Evolutionary conservation across 345 rosid genomes (phyloP).

Genomic region (Turritis glabra): DNA sequence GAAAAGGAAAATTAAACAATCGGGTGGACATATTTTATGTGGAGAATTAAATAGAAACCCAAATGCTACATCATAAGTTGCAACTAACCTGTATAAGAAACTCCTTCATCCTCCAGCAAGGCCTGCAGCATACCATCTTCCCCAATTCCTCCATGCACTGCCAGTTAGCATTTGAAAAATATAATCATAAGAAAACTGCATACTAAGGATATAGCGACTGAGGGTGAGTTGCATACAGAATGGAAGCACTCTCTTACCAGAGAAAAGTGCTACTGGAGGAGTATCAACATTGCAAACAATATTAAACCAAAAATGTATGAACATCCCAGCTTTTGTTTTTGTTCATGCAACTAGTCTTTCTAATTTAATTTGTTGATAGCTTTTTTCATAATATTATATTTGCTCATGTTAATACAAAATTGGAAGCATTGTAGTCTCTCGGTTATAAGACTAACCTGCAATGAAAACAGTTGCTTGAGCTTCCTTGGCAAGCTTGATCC

Average conservation of each 20-base stretch:
- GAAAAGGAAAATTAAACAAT: slow-evolving; percentile 17
- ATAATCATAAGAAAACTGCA: slow-evolving; percentile 6
- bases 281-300: slow-evolving; percentile 2
- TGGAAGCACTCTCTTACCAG: slow-evolving; percentile 10
- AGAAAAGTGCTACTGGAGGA: background rate
- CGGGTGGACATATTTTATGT: background rate
- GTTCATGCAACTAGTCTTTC: background rate
- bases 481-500: slow-evolving; percentile 75
- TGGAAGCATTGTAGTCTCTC: background rate
- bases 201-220: background rate
- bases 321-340: slow-evolving; percentile 6
- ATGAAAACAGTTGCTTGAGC: slow-evolving; percentile 77
- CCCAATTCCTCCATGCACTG: slow-evolving; percentile 98
- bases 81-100: slow-evolving; percentile 72
- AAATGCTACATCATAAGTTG: background rate
- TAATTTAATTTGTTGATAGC: background rate
- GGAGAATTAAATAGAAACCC: background rate
- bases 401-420: background rate
- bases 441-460: slow-evolving; percentile 60
- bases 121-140: slow-evolving; percentile 95
- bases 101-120: slow-evolving; percentile 75
- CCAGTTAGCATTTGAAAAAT: slow-evolving; percentile 26
- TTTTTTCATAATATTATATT: background rate
- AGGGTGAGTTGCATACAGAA: background rate
- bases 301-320: background rate